A percentile compares a stretch with the other conserved stretches of the same genome.
These are phyloP conservation scores for Arabidopsis hybrid DNA, from an alignment of 441 rosid species.

Conservation along the genomic window DNA sequence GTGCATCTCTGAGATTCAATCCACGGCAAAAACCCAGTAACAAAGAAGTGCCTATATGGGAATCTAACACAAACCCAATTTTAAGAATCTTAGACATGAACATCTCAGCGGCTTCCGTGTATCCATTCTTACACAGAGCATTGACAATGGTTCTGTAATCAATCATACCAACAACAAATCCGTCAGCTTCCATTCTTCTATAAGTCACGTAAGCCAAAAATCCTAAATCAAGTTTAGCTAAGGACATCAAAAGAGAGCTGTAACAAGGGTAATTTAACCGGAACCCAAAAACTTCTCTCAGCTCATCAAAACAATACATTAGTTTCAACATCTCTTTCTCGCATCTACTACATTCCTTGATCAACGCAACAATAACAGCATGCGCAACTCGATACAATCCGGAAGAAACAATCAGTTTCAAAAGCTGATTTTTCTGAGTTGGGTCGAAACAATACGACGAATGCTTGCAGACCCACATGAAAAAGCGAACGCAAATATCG, in stretches of 20 bases:
- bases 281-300: slow-evolving; percentile 45
- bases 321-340: slow-evolving; percentile 48
- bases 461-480: slow-evolving; percentile 54
- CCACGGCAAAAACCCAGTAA: slow-evolving; percentile 50
- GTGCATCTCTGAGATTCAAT: slow-evolving; percentile 39
- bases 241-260: slow-evolving; percentile 53
- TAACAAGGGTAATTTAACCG: slow-evolving; percentile 55
- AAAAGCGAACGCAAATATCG: slow-evolving; percentile 45
- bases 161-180: slow-evolving; percentile 50
- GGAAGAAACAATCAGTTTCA: slow-evolving; percentile 46
- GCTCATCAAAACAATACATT: slow-evolving; percentile 46
- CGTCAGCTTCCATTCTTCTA: slow-evolving; percentile 50
- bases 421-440: slow-evolving; percentile 43
- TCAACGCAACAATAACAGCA: slow-evolving; percentile 42
- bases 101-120: slow-evolving; percentile 54
- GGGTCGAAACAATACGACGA: slow-evolving; percentile 52
- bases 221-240: slow-evolving; percentile 53
- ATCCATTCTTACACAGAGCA: slow-evolving; percentile 56
- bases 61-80: slow-evolving; percentile 53
- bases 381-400: slow-evolving; percentile 48
- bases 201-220: slow-evolving; percentile 45
- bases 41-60: slow-evolving; percentile 56
- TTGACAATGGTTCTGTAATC: slow-evolving; percentile 53
- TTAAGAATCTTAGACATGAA: slow-evolving; percentile 52
- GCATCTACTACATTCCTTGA: slow-evolving; percentile 41